phyloP scores from a whole-genome alignment of 306 rosid species.

The Canavalia gladiata region DNA sequence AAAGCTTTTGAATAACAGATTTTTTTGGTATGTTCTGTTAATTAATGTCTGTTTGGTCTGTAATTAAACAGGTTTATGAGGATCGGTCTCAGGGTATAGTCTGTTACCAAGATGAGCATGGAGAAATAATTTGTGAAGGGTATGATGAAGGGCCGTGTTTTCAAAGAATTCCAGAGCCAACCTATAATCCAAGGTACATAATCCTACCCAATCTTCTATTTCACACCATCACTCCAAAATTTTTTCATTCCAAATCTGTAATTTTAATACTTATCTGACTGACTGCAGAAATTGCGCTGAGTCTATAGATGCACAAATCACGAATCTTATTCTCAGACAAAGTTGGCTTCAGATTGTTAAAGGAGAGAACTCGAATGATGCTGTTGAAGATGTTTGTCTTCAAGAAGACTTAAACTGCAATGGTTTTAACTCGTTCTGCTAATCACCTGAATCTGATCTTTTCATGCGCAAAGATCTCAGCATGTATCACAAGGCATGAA shows the following conservation, averaged over 20 bases:
- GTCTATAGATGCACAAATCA: slow-evolving; percentile 64
- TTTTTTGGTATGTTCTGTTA: neutral
- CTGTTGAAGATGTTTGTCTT: slow-evolving; percentile 54
- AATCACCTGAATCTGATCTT: slow-evolving; percentile 31
- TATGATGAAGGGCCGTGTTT: slow-evolving; percentile 83
- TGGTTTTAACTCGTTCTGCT: slow-evolving; percentile 63
- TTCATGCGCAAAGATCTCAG: slow-evolving; percentile 19
- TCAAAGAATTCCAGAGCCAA: slow-evolving; percentile 58
- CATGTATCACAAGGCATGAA: slow-evolving; percentile 32
- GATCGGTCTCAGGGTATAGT: slow-evolving; percentile 73
- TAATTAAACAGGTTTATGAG: slow-evolving; percentile 68
- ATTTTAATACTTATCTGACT: slow-evolving; percentile 1
- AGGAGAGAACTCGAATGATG: slow-evolving; percentile 55
- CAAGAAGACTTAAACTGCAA: slow-evolving; percentile 66
- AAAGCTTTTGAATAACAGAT: neutral
- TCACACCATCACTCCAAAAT: neutral
- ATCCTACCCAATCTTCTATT: slow-evolving; percentile 8
- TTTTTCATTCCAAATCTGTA: neutral
- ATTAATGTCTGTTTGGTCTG: neutral
- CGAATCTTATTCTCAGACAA: slow-evolving; percentile 62
- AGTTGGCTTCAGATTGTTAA: slow-evolving; percentile 65
- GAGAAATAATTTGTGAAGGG: slow-evolving; percentile 85
- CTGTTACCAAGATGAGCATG: slow-evolving; percentile 78
- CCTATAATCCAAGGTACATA: slow-evolving; percentile 59
- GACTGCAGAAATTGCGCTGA: slow-evolving; percentile 5